Evolutionary conservation across 2,329 filamentous ascomycete genomes (phyloP), one percentile per base, ranked within the genome.

Genomic region (Alternaria arborescens): DNA sequence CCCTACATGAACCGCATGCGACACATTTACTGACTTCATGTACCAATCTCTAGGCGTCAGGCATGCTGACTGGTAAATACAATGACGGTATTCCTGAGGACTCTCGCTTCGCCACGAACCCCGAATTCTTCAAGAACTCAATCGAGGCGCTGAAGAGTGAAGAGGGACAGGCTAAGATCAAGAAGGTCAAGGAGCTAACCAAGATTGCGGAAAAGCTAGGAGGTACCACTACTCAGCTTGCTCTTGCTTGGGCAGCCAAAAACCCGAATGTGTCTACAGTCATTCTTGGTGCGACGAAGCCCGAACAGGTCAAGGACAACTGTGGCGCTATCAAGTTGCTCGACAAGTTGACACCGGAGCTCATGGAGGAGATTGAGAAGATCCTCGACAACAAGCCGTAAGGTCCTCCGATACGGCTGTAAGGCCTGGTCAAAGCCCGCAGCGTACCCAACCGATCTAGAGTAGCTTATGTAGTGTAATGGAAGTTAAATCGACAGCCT

Each of bases 11-110:
- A 20, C 10, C 20, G 3, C 46, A 50, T 12, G 3, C 3, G 32
- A 38, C 18, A 50, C 30, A 2, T 26, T 24, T 38, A 3, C 46
- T 50, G 34, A 50, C 32, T 2, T 42, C 5, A 32, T 26, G 10
- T 3, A 12, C 46, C 14, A 36, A 50, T 4, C 10, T 24, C 10
- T 26, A 50, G 46, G 84, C 83, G 47, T 84, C 81, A 30, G 87
- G 87, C 58, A 76, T 89, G 40, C 75, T 89, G 55, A 88, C 85
- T 8, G 87, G 87, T 70, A 89, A 89, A 78, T 89, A 89, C 82
- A 88, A 88, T 75, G 82, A 88, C 63, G 86, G 86, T 55, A 86
- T 88, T 55, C 86, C 86, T 16, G 82, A 86, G 68, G 86, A 84
- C 70, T 88, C 85, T 40, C 85, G 87, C 36, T 88, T 88, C 68